A percentile compares a stretch with the other conserved stretches of the same genome.
Evolutionary conservation across 768 basidiomycete genomes (phyloP).

Genomic region (Kondoa subrosea): DNA sequence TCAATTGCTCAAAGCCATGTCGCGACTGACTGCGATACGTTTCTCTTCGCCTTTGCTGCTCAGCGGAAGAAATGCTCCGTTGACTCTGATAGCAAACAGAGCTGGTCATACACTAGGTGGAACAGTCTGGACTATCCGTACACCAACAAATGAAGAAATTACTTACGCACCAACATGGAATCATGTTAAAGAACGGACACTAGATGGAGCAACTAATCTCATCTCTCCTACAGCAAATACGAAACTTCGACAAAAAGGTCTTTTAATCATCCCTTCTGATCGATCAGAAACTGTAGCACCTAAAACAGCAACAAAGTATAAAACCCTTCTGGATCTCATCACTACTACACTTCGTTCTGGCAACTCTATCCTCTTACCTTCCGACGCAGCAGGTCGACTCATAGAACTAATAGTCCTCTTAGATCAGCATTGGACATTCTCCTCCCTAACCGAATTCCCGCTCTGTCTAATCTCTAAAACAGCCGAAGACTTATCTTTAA

Average conservation of each 20-base stretch:
- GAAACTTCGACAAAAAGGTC: slow-evolving; percentile 61
- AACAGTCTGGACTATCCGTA: slow-evolving; percentile 97
- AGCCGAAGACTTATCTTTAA: slow-evolving; percentile 79
- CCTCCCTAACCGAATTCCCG: slow-evolving; percentile 36
- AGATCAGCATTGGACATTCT: slow-evolving; percentile 90
- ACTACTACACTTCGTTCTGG: slow-evolving; percentile 64
- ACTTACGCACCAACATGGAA: slow-evolving; percentile 90
- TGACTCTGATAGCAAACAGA: slow-evolving; percentile 87
- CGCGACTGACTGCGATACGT: slow-evolving; percentile 72
- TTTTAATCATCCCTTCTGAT: slow-evolving; percentile 84
- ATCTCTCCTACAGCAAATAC: background rate
- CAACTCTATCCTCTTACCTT: slow-evolving; percentile 71
- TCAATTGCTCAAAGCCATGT: slow-evolving; percentile 84
- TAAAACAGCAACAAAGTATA: slow-evolving; percentile 75
- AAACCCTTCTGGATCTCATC: slow-evolving; percentile 34
- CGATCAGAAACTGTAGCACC: slow-evolving; percentile 65
- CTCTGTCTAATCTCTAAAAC: slow-evolving; percentile 87
- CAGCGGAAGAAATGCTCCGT: slow-evolving; percentile 60
- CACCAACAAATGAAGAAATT: slow-evolving; percentile 75
- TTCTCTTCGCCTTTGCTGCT: slow-evolving; percentile 93
- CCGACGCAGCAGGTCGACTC: slow-evolving; percentile 83
- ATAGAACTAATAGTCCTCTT: slow-evolving; percentile 87
- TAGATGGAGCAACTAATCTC: slow-evolving; percentile 81
- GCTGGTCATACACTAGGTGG: slow-evolving; percentile 91
- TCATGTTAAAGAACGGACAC: slow-evolving; percentile 85